Evolutionary conservation across 345 rosid species (phyloP), one percentile per base, ranked within the genome.

Genomic region (Dovyalis caffra): DNA sequence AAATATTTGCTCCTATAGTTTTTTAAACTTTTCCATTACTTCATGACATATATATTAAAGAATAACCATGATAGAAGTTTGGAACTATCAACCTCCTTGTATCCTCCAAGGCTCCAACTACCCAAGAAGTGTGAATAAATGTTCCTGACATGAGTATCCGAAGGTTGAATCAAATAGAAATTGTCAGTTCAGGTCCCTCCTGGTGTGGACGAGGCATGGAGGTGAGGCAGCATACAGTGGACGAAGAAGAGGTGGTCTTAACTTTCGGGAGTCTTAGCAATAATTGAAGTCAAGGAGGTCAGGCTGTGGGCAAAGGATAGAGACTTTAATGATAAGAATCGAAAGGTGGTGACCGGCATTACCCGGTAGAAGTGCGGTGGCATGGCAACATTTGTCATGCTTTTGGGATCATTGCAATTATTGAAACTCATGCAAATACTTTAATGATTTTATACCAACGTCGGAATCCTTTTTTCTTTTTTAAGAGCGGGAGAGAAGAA

Each of bases 351-450:
- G 61, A 56, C 61, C 28, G 56, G 53, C 74, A 71, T 31, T 71
- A 23, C 75, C 67, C 75, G 47, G 43, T 35, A 34, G 15, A 37
- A 8, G 3, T 29, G 28, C 8, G 40, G 57, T 33, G 58, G 56
- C 58, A 38, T 73, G 69, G 14, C 28, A 21, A 56, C 77, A 74
- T 18, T 75, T 67, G 72, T 75, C 78, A 29, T 40, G 45, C 72
- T 75, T 75, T 67, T 74, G n/a, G 57, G 34, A 57, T 75, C 60
- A 16, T 75, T 23, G 32, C 78, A 58, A 75, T 74, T 28, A 74
- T 74, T 74, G 72, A 66, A 66, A 66, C 33, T 43, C 72, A 74
- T 56, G 77, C 77, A 25, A 10, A 26, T 20, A 9, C 66, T 58
- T 37, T 38, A 26, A 29, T 66, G 2, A 34, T 35, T 35, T 9